phyloP scores from a whole-genome alignment of 345 rosid species.

The Populus alba region DNA sequence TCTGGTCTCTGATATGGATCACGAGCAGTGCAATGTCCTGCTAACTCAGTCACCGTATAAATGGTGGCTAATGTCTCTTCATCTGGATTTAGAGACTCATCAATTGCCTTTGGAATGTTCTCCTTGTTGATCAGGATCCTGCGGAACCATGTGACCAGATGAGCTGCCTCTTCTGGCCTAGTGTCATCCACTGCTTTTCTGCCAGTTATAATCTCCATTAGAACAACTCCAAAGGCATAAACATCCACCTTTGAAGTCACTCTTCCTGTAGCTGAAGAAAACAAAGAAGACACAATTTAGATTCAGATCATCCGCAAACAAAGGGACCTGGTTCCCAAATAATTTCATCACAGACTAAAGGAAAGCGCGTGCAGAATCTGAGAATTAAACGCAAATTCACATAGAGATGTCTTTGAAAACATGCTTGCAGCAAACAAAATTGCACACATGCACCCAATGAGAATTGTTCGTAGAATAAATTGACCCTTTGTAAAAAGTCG shows the following conservation, averaged over 20 bases:
- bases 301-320: background rate
- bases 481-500: too few relatives aligned
- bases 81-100: constrained; percentile 13
- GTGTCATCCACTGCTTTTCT: constrained; percentile 26
- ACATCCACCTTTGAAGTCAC: constrained; percentile 32
- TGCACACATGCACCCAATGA: background rate
- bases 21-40: constrained; percentile 29
- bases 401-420: background rate
- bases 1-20: constrained; percentile 28
- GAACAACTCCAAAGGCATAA: constrained; percentile 26
- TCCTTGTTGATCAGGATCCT: constrained; percentile 21
- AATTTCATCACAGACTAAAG: background rate
- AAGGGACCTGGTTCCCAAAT: background rate
- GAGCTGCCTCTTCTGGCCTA: constrained; percentile 18
- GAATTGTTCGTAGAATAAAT: background rate
- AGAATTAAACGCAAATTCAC: background rate
- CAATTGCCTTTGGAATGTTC: constrained; percentile 15
- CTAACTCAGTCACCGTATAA: constrained; percentile 22
- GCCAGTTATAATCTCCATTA: constrained; percentile 30
- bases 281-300: background rate
- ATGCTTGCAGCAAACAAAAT: background rate
- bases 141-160: constrained; percentile 29
- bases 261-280: constrained; percentile 29
- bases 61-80: constrained; percentile 24
- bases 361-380: background rate